Evolutionary conservation across 2,329 filamentous ascomycete genomes (phyloP), one percentile per base, ranked within the genome.

Genomic region (Trematosphaeria pertusa): DNA sequence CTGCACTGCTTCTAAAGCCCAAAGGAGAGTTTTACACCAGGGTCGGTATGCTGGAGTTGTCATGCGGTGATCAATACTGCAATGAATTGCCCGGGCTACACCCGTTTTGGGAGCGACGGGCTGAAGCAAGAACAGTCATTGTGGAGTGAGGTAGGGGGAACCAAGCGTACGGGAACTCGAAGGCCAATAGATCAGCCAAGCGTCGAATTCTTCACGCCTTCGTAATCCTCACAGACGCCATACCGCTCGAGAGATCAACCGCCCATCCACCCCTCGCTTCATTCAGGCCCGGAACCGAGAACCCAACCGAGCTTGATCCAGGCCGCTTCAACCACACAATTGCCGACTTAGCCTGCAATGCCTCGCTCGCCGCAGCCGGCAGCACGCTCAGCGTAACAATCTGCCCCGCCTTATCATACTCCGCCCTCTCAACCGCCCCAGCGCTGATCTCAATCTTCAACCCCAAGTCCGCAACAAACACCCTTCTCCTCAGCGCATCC

Each of bases 391-490:
- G 28, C 15, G 30, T 45, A n/a, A 58, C 43, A n/a, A 39, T 50
- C 24, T 46, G 46, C 7, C 47, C 33, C 3, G 11, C 21, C 26
- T 44, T 49, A 11, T 54, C 48, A 32, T 45, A 54, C 0, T 50
- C 45, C 3, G 63, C 51, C 30, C 52, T 52, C 15, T 50, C 15
- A 8, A 64, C 53, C 11, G 46, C 54, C 5, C 57, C 59, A 24
- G 59, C 58, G 39, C 56, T 60, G 18, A 62, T 48, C 28, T 64
- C 60, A 28, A 52, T 47, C 35, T 60, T 62, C 6, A 80, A 36
- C 0, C 75, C 75, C 20, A 80, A 22, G 0, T 75, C 72, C 0
- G 76, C 79, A 7, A 83, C 67, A 38, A 79, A 83, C 1, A 81
- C 67, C 20, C 73, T 72, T 28, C 72, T 70, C n/a, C 74, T 69